Conservation (phyloP, 192 early-diverging fungal species). For the Backusella psychrophila region DNA sequence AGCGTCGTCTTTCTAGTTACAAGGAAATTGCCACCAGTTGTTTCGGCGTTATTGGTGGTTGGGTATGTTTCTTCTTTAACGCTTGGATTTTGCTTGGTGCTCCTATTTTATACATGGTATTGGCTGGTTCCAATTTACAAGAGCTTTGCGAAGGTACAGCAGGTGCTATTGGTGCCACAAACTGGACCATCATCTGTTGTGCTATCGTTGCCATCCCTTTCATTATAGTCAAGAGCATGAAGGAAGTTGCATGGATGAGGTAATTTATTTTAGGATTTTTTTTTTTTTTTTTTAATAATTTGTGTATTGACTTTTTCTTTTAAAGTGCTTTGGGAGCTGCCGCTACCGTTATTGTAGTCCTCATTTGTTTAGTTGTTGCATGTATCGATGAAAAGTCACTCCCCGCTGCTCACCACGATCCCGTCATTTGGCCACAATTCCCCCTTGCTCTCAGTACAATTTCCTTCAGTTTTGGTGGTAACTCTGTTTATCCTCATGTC, state of each 20-base stretch:
- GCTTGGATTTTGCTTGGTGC: slow-evolving; percentile 71
- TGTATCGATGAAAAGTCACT: slow-evolving; percentile 41
- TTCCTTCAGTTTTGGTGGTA: slow-evolving; percentile 75
- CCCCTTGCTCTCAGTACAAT: slow-evolving; percentile 78
- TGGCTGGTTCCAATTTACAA: slow-evolving; percentile 71
- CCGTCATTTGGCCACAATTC: slow-evolving; percentile 65
- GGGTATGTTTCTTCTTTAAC: slow-evolving; percentile 66
- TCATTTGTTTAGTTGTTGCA: slow-evolving; percentile 64
- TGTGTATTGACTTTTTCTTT: slow-evolving; percentile 26
- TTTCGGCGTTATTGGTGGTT: slow-evolving; percentile 64
- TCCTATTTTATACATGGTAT: slow-evolving; percentile 68
- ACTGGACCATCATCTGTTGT: slow-evolving; percentile 68
- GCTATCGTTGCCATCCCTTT: slow-evolving; percentile 67
- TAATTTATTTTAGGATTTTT: neutral
- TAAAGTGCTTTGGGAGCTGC: slow-evolving; percentile 72
- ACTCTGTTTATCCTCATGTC: slow-evolving; percentile 81
- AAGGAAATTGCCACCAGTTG: slow-evolving; percentile 70
- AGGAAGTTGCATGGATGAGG: slow-evolving; percentile 71
- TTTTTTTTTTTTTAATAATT: neutral
- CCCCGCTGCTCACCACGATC: slow-evolving; percentile 37
- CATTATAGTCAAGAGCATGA: slow-evolving; percentile 71
- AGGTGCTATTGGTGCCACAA: slow-evolving; percentile 40
- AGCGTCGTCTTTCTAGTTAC: slow-evolving; percentile 56
- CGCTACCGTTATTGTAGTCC: slow-evolving; percentile 69
- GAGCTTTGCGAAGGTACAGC: slow-evolving; percentile 47